A percentile compares a stretch with the other conserved stretches of the same genome.
Evolutionary conservation across 1,284 basidiomycete genomes (phyloP).

Genomic region (Sporisorium sorghi): DNA sequence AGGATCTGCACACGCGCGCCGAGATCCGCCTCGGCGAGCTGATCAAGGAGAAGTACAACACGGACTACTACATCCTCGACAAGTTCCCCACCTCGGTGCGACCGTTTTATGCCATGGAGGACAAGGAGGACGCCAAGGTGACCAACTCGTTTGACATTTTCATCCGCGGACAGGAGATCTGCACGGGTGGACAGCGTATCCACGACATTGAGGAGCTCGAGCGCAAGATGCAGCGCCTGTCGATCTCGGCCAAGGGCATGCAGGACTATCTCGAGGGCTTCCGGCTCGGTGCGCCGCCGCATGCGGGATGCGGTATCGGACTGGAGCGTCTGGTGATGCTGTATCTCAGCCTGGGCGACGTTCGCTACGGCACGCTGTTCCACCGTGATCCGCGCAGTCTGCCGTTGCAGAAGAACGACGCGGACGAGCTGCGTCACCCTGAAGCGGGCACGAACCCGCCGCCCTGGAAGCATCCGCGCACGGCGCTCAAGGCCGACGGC

Average conservation of each 20-base stretch:
- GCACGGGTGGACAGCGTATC: constrained; percentile 68
- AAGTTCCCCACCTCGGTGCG: constrained; percentile 78
- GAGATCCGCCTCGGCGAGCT: constrained; percentile 91
- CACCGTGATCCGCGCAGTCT: constrained; percentile 66
- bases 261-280: constrained; percentile 68
- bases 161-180: constrained; percentile 68
- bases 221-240: constrained; percentile 54
- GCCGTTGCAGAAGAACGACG: constrained; percentile 38
- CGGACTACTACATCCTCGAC: constrained; percentile 75
- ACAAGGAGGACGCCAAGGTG: constrained; percentile 72
- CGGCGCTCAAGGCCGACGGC: constrained; percentile 30
- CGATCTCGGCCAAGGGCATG: constrained; percentile 59
- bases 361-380: constrained; percentile 66
- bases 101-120: constrained; percentile 82
- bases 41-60: constrained; percentile 90
- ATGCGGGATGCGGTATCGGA: constrained; percentile 68
- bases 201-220: constrained; percentile 62
- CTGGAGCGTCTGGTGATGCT: constrained; percentile 67
- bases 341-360: constrained; percentile 67
- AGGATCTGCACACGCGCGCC: constrained; percentile 80
- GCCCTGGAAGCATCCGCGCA: constrained; percentile 51
- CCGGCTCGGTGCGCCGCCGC: constrained; percentile 65
- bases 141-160: constrained; percentile 68
- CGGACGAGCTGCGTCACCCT: constrained; percentile 58
- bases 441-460: constrained; percentile 64